Conservation (phyloP, 805 yeast species). For the Blastobotrys americana region DNA sequence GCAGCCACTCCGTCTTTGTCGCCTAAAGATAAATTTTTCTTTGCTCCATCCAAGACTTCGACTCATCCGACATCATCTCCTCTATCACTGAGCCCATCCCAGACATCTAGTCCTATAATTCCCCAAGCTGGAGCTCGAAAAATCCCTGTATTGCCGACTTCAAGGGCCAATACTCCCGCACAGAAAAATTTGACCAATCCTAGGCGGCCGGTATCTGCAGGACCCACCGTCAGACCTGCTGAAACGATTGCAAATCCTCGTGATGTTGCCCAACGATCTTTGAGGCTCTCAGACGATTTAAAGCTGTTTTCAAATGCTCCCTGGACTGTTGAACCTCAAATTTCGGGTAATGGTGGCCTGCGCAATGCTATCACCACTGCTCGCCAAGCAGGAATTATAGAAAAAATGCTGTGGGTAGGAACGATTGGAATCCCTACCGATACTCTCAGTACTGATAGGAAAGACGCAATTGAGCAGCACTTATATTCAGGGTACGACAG, state of each 20-base stretch:
- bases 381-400: constrained; percentile 22
- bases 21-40: constrained; percentile 10
- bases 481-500: constrained; percentile 45
- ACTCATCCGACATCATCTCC: not conserved
- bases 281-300: constrained; percentile 2
- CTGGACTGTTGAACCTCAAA: constrained; percentile 65
- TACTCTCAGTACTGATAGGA: constrained; percentile 53
- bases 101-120: not conserved
- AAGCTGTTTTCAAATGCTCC: constrained; percentile 42
- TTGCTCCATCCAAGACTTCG: not conserved
- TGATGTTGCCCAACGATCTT: not conserved
- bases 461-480: constrained; percentile 43
- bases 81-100: constrained; percentile 2
- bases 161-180: constrained; percentile 9
- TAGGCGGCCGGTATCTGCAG: constrained; percentile 5
- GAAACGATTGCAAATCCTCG: constrained; percentile 1
- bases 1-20: not conserved
- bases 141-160: constrained; percentile 5
- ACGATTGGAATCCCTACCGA: constrained; percentile 89
- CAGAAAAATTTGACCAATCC: not conserved
- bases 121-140: not conserved
- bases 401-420: constrained; percentile 69
- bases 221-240: constrained; percentile 1
- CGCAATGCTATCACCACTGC: constrained; percentile 74
- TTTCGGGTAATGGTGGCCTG: constrained; percentile 81